phyloP scores from a whole-genome alignment of 306 rosid species.

The Canavalia ensiformis region DNA sequence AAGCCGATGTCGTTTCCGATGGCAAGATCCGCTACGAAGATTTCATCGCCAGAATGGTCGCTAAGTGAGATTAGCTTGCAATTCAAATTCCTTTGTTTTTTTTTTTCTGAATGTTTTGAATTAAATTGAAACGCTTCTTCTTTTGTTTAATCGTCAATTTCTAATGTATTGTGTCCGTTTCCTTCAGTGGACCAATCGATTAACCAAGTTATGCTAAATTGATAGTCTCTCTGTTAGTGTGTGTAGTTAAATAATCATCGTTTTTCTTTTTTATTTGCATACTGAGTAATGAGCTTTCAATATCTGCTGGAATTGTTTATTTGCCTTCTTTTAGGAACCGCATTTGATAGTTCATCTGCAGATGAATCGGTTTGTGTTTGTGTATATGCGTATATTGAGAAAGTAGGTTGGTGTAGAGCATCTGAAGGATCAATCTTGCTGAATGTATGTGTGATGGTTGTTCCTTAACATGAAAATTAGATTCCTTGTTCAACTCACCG shows the following conservation, averaged over 20 bases:
- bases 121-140: too few relatives aligned
- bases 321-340: background rate
- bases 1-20: background rate
- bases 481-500: background rate
- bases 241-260: too few relatives aligned
- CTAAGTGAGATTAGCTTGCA: background rate
- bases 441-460: background rate
- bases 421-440: background rate
- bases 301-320: background rate
- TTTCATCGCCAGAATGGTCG: constrained; percentile 15
- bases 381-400: background rate
- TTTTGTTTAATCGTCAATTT: too few relatives aligned
- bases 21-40: constrained; percentile 6
- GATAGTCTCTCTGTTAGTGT: too few relatives aligned
- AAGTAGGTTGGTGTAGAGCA: too few relatives aligned
- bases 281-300: background rate
- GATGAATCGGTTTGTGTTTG: background rate
- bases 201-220: background rate
- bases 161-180: background rate
- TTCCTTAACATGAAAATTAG: background rate
- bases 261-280: background rate
- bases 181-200: background rate
- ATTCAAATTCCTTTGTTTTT: background rate
- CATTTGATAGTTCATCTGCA: background rate
- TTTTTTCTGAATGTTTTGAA: background rate